phyloP scores from a whole-genome alignment of 2,329 filamentous ascomycete species.

The Pezicula radicicola region DNA sequence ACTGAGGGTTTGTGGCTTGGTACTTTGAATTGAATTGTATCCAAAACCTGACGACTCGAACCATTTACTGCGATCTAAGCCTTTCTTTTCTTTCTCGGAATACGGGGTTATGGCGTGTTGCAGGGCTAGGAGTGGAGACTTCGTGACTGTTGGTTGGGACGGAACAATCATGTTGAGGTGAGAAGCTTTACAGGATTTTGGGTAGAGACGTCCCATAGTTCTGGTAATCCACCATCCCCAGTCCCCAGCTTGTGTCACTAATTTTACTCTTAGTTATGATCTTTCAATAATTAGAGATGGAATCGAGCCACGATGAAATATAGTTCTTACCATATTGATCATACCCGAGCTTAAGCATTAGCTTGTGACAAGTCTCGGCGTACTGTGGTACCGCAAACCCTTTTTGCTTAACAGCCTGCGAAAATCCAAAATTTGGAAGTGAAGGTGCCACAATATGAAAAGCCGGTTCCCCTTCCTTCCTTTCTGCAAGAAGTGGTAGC shows the following conservation, averaged over 20 bases:
- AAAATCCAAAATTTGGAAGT: slow-evolving; percentile 51
- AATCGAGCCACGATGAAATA: slow-evolving; percentile 60
- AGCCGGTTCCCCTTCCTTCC: slow-evolving; percentile 13
- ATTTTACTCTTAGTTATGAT: slow-evolving; percentile 29
- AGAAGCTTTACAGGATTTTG: slow-evolving; percentile 52
- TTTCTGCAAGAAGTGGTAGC: slow-evolving; percentile 38
- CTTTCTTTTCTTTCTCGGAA: slow-evolving; percentile 9
- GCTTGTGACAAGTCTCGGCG: slow-evolving; percentile 60
- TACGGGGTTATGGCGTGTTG: slow-evolving; percentile 5
- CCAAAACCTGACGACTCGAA: slow-evolving; percentile 15
- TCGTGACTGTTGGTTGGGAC: background rate
- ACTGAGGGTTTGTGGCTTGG: slow-evolving; percentile 68
- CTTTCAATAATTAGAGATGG: slow-evolving; percentile 50
- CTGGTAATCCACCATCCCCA: slow-evolving; percentile 70
- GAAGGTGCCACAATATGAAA: slow-evolving; percentile 49
- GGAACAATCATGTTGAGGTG: slow-evolving; percentile 16
- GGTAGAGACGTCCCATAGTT: slow-evolving; percentile 56
- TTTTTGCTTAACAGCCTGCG: slow-evolving; percentile 27
- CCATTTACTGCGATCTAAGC: slow-evolving; percentile 12
- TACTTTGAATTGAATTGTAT: slow-evolving; percentile 43
- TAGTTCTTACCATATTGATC: slow-evolving; percentile 53
- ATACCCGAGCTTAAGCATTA: slow-evolving; percentile 69
- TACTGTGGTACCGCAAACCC: slow-evolving; percentile 62
- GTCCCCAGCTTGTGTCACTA: slow-evolving; percentile 60
- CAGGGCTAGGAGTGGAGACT: slow-evolving; percentile 2